These are phyloP conservation scores for Articulospora tetracladia DNA, from an alignment of 495 filamentous ascomycete species.

Conservation along the genomic window DNA sequence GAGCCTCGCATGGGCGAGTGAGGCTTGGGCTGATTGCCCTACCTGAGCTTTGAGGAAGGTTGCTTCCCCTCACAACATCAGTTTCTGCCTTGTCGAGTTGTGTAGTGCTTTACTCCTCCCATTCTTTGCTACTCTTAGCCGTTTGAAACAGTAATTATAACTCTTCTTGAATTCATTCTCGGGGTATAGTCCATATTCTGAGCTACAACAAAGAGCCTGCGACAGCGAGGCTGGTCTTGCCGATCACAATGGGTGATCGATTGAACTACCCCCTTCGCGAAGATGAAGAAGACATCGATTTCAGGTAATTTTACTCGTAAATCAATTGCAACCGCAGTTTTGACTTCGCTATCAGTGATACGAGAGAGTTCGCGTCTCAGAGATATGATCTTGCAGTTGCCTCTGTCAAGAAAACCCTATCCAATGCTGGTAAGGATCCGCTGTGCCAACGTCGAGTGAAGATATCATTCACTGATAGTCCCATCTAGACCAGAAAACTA, in stretches of 20 bases:
- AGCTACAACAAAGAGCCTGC: too few relatives aligned
- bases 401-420: background rate
- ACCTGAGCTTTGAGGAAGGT: too few relatives aligned
- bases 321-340: background rate
- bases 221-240: background rate
- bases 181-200: too few relatives aligned
- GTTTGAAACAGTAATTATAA: too few relatives aligned
- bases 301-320: constrained; percentile 6
- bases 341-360: constrained; percentile 6
- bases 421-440: constrained; percentile 7
- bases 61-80: too few relatives aligned
- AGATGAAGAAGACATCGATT: constrained; percentile 17
- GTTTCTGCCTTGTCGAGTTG: too few relatives aligned
- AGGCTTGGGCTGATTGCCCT: too few relatives aligned
- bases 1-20: too few relatives aligned
- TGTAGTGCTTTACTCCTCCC: too few relatives aligned
- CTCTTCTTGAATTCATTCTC: too few relatives aligned
- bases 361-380: constrained; percentile 8
- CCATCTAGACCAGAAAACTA: background rate
- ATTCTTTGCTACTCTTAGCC: too few relatives aligned
- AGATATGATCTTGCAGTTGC: constrained; percentile 5
- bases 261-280: background rate
- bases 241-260: background rate
- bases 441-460: background rate
- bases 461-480: background rate